Percentiles rank a stretch among this genome's conserved stretches.
phyloP scores from a whole-genome alignment of 495 filamentous ascomycete genomes.

The Staphylotrichum longicolle region DNA sequence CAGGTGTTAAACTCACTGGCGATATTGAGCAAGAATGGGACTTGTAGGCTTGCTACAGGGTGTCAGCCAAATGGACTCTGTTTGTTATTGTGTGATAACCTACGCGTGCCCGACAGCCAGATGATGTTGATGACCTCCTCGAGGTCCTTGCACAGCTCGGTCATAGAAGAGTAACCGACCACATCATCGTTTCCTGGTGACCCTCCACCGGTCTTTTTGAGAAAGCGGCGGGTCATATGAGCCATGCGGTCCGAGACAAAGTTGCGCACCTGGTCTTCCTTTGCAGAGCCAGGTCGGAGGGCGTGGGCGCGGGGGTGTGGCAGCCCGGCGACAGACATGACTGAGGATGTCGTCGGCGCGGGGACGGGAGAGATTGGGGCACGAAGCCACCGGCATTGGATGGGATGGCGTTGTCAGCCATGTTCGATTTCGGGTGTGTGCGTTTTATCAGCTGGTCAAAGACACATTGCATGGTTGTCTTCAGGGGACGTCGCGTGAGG shows the following conservation, averaged over 20 bases:
- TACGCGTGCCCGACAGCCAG: slow-evolving; percentile 82
- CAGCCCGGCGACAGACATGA: slow-evolving; percentile 44
- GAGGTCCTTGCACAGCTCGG: slow-evolving; percentile 66
- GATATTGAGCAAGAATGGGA: slow-evolving; percentile 75
- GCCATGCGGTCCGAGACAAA: slow-evolving; percentile 64
- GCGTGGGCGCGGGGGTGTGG: slow-evolving; percentile 64
- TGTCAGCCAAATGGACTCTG: background rate
- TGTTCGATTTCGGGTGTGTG: slow-evolving; percentile 26
- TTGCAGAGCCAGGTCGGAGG: slow-evolving; percentile 65
- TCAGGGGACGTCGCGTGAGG: too few relatives aligned
- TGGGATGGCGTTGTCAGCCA: slow-evolving; percentile 32
- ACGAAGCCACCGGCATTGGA: slow-evolving; percentile 37
- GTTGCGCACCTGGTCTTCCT: slow-evolving; percentile 72
- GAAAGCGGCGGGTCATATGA: slow-evolving; percentile 64
- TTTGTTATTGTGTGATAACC: slow-evolving; percentile 28
- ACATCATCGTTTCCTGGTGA: slow-evolving; percentile 43
- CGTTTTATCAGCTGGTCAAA: slow-evolving; percentile 5
- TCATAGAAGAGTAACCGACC: slow-evolving; percentile 65
- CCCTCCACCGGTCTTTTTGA: slow-evolving; percentile 65
- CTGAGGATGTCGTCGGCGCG: slow-evolving; percentile 50
- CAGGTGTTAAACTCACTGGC: slow-evolving; percentile 65
- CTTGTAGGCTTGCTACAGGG: slow-evolving; percentile 68
- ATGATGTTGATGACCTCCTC: slow-evolving; percentile 70
- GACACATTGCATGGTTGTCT: slow-evolving; percentile 27
- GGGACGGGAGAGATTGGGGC: slow-evolving; percentile 51